Evolutionary conservation across 1,139 yeast genomes (phyloP), one percentile per base, ranked within the genome.

Genomic region (Debaryomycetaceae sp.): DNA sequence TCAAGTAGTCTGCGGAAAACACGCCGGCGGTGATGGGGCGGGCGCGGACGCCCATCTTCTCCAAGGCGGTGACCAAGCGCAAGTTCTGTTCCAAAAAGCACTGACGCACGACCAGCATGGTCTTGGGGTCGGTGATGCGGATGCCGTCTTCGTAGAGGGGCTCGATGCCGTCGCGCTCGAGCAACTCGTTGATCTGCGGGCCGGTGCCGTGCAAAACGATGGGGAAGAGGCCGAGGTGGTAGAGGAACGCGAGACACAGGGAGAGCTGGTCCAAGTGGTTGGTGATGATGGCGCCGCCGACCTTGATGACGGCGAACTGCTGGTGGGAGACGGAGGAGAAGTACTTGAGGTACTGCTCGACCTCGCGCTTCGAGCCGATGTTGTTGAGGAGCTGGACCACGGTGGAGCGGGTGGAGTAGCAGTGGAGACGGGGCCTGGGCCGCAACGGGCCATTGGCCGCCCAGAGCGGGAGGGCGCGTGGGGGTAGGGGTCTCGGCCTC

Each of bases 11-110:
- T 29, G 98, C 99, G 33, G 79, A 74, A 58, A 90, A 92, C 12
- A 92, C 98, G 45, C 99, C 99, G 25, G 95, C 92, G 27, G 97
- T 90, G 47, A 90, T 90, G 32, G 99, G 99, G 58, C 99, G 77
- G 14, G 99, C 97, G 40, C 86, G 90, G 31, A 92, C 98, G 27
- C 98, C 98, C 72, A 85, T 73, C 53, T 82, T 77, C 55, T 92
- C 98, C 38, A 90, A 68, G 22, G 98, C 98, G 30, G 95, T 92
- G 16, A 92, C 98, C 33, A 90, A 68, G 48, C 87, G 78, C 51
- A 92, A 71, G 60, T 90, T 90, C 57, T 90, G 98, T 56, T 90
- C 95, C 44, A 90, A 61, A 62, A 90, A 90, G 57, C 97, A 86
- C 49, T 78, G 73, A 58, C 98, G 79, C 26, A 92, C 99, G 19